Conservation (phyloP, 768 basidiomycete species). For the Amanita subjunquillea region DNA sequence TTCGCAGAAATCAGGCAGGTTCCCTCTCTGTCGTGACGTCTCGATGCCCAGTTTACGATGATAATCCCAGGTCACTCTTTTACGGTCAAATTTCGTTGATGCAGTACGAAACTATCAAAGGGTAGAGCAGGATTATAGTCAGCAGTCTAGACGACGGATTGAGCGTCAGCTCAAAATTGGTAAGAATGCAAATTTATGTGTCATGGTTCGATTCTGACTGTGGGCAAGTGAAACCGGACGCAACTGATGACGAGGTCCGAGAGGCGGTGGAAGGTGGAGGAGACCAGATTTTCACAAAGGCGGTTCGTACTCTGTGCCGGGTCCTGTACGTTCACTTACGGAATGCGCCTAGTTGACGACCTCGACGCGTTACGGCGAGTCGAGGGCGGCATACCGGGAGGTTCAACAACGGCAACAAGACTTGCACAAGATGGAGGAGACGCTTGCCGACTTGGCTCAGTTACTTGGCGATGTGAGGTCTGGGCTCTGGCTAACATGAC, state of each 20-base stretch:
- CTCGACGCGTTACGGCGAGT: slow-evolving; percentile 77
- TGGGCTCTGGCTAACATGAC: neutral
- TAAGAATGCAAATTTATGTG: slow-evolving; percentile 14
- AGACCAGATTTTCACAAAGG: slow-evolving; percentile 70
- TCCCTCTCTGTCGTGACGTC: no score
- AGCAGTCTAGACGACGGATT: slow-evolving; percentile 53
- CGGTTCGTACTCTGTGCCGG: slow-evolving; percentile 28
- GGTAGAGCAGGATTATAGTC: slow-evolving; percentile 62
- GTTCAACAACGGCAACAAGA: slow-evolving; percentile 86
- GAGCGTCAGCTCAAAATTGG: slow-evolving; percentile 76
- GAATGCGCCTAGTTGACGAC: slow-evolving; percentile 42
- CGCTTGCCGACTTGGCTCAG: slow-evolving; percentile 81
- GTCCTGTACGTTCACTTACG: neutral
- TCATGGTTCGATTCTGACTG: neutral
- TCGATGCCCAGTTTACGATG: neutral
- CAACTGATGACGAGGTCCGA: slow-evolving; percentile 70
- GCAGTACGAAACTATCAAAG: slow-evolving; percentile 70
- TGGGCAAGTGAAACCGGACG: slow-evolving; percentile 73
- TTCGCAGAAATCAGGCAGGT: slow-evolving; percentile 28
- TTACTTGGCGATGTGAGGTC: slow-evolving; percentile 69
- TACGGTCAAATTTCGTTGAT: slow-evolving; percentile 65
- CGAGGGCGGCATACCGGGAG: slow-evolving; percentile 74
- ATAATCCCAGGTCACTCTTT: slow-evolving; percentile 38
- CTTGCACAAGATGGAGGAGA: slow-evolving; percentile 75
- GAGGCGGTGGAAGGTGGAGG: slow-evolving; percentile 58